phyloP scores from a whole-genome alignment of 2,329 filamentous ascomycete species.

The Microcyclospora pomicola region DNA sequence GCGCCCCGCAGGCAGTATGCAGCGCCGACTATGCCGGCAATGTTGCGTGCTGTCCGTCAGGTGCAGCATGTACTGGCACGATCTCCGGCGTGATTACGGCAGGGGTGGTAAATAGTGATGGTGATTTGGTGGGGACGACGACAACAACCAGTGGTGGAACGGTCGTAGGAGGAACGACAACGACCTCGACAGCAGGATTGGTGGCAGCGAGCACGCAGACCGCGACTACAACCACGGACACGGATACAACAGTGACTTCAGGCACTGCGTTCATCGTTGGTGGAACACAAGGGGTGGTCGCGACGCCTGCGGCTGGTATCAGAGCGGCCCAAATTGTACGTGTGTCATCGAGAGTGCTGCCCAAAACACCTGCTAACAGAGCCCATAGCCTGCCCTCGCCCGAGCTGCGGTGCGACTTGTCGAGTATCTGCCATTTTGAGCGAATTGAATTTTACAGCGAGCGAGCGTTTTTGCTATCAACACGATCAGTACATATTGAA shows the following conservation, averaged over 20 bases:
- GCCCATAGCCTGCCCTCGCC: neutral
- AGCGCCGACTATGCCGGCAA: slow-evolving; percentile 42
- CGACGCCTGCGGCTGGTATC: slow-evolving; percentile 17
- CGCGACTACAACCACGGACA: slow-evolving; percentile 4
- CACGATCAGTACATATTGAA: too few species aligned
- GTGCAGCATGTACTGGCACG: slow-evolving; percentile 44
- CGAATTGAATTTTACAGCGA: neutral
- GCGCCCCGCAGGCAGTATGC: slow-evolving; percentile 39
- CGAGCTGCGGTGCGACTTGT: neutral
- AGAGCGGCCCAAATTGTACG: slow-evolving; percentile 20
- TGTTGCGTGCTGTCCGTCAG: slow-evolving; percentile 47
- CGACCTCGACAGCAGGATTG: slow-evolving; percentile 4
- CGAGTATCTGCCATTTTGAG: neutral
- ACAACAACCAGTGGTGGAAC: slow-evolving; percentile 9
- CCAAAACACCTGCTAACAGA: neutral
- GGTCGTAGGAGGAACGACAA: slow-evolving; percentile 11
- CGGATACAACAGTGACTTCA: slow-evolving; percentile 8
- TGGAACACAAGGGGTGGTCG: slow-evolving; percentile 18
- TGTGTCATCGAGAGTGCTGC: slow-evolving; percentile 1
- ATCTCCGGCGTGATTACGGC: slow-evolving; percentile 27
- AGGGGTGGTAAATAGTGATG: slow-evolving; percentile 17
- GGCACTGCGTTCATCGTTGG: slow-evolving; percentile 16
- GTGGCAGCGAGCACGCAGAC: slow-evolving; percentile 10
- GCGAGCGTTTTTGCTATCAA: neutral
- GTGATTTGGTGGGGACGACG: slow-evolving; percentile 11